Conservation (phyloP, 495 filamentous ascomycete species). For the Immersiella caudata region DNA sequence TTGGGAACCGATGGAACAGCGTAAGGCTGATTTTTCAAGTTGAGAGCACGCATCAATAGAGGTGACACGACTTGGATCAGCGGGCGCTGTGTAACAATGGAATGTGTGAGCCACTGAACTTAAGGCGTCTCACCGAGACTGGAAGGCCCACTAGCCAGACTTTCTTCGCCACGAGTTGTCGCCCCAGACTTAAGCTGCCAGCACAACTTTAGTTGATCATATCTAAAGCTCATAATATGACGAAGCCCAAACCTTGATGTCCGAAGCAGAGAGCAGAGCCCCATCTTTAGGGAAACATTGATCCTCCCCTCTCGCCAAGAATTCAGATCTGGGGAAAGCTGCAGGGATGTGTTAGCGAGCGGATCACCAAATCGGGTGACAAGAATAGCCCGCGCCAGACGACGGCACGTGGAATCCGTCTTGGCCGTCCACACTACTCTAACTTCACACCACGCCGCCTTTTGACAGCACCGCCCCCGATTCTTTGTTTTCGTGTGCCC, state of each 20-base stretch:
- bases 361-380: not conserved
- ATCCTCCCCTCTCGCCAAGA: conserved; percentile 7
- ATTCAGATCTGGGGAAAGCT: conserved; percentile 12
- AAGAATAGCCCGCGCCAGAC: conserved; percentile 5
- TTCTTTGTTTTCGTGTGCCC: conserved; percentile 1
- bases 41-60: not conserved
- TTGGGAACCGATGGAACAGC: not conserved
- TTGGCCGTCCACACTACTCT: not conserved
- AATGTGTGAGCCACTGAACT: not conserved
- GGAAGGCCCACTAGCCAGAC: not conserved
- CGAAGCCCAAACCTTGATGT: not conserved
- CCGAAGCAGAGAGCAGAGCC: not conserved
- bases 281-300: not conserved
- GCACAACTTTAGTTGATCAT: not conserved
- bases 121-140: not conserved
- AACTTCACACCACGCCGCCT: conserved; percentile 2
- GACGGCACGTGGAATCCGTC: conserved; percentile 12
- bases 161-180: not conserved
- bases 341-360: not conserved
- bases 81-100: not conserved
- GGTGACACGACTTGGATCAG: not conserved
- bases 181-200: not conserved
- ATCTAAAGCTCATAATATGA: not conserved
- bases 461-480: conserved; percentile 1
- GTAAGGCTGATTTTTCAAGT: not conserved